Conservation (phyloP, 1,284 basidiomycete species). For the Leucocoprinus gongylophorus region DNA sequence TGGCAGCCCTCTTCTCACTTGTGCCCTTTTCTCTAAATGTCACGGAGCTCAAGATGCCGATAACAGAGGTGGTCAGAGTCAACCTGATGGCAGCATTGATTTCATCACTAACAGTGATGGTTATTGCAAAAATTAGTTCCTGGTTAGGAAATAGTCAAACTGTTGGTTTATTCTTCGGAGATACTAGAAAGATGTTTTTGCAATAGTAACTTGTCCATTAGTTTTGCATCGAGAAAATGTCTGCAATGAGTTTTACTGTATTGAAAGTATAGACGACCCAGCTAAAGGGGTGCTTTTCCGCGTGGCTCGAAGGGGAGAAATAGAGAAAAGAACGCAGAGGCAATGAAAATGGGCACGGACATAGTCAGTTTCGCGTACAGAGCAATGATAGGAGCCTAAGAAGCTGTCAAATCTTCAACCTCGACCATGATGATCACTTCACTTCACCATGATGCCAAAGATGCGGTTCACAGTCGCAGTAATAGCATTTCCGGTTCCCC, state of each 20-base stretch:
- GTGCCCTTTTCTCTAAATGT: constrained; percentile 26
- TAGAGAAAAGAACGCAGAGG: constrained; percentile 58
- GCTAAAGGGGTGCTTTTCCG: constrained; percentile 48
- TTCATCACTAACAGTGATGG: constrained; percentile 29
- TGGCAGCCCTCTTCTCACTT: constrained; percentile 30
- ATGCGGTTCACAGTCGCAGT: constrained; percentile 49
- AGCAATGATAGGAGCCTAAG: constrained; percentile 66
- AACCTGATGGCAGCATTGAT: constrained; percentile 28
- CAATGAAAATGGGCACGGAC: constrained; percentile 66
- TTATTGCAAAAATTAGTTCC: constrained; percentile 15
- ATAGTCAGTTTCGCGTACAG: constrained; percentile 61
- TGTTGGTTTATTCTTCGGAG: too few relatives aligned
- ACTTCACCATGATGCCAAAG: constrained; percentile 56
- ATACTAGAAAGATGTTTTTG: too few relatives aligned
- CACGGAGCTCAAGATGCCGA: constrained; percentile 24
- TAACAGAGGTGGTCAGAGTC: constrained; percentile 29
- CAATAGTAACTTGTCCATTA: too few relatives aligned
- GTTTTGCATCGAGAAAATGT: neutral
- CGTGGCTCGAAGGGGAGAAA: constrained; percentile 71
- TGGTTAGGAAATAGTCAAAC: too few relatives aligned
- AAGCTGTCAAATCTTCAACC: neutral
- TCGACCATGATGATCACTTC: constrained; percentile 4
- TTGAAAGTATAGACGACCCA: too few relatives aligned
- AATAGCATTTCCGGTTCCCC: constrained; percentile 59
- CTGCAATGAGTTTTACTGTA: too few relatives aligned